Conservation (phyloP, 768 basidiomycete species). For the Paxillus involutus region DNA sequence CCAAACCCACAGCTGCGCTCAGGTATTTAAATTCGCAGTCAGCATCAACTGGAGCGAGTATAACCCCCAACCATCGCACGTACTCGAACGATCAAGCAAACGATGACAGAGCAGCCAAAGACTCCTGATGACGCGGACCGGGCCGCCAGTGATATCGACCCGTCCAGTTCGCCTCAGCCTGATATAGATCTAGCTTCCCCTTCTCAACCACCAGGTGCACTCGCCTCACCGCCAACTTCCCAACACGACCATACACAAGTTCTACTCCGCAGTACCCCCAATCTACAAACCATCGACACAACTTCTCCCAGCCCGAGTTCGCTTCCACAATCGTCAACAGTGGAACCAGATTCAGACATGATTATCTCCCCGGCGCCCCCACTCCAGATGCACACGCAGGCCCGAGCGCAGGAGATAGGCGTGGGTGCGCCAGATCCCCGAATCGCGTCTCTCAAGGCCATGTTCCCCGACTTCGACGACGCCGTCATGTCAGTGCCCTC, state of each 20-base stretch:
- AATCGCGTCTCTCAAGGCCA: slow-evolving; percentile 55
- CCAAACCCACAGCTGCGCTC: too few species aligned
- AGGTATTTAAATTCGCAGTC: too few species aligned
- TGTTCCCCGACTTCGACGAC: slow-evolving; percentile 84
- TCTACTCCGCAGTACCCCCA: neutral
- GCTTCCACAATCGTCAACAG: neutral
- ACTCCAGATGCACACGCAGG: neutral
- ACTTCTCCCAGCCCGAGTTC: neutral
- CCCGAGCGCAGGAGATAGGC: neutral
- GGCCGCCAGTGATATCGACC: too few species aligned
- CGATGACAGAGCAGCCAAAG: too few species aligned
- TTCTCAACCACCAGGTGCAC: neutral
- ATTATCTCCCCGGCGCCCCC: slow-evolving; percentile 17
- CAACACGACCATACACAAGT: neutral
- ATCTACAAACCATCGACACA: neutral
- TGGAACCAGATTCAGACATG: slow-evolving; percentile 8
- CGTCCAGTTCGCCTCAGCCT: neutral
- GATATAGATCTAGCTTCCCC: neutral
- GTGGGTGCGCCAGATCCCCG: slow-evolving; percentile 38
- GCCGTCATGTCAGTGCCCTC: slow-evolving; percentile 54
- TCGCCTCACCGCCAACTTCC: neutral
- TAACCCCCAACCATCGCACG: too few species aligned
- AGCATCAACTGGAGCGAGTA: too few species aligned
- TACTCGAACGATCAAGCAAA: too few species aligned
- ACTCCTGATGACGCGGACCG: too few species aligned